A percentile compares a stretch with the other conserved stretches of the same genome.
phyloP scores from a whole-genome alignment of 495 filamentous ascomycete species.

The Acidomyces sp. region DNA sequence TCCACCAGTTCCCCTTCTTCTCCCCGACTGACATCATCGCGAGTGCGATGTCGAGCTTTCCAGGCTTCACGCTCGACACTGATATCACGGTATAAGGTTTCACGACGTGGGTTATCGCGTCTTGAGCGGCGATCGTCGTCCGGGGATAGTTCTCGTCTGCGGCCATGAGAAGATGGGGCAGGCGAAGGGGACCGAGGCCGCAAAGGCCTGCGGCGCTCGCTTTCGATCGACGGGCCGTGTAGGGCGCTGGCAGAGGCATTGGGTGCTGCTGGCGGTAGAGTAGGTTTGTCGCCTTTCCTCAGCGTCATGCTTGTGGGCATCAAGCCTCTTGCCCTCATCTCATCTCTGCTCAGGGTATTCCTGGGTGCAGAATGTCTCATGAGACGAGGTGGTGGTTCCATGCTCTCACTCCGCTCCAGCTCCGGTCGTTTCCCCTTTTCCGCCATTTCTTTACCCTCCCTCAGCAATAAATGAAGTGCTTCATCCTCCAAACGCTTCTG shows the following conservation, averaged over 20 bases:
- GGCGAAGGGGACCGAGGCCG: slow-evolving; percentile 9
- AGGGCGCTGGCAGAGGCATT: background rate
- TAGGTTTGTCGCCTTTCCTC: slow-evolving; percentile 14
- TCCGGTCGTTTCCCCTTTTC: slow-evolving; percentile 48
- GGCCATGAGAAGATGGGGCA: background rate
- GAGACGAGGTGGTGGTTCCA: slow-evolving; percentile 32
- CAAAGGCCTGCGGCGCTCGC: slow-evolving; percentile 8
- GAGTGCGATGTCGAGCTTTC: slow-evolving; percentile 13
- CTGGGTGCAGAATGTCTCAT: slow-evolving; percentile 21
- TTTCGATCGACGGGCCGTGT: slow-evolving; percentile 11
- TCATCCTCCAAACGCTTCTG: slow-evolving; percentile 30
- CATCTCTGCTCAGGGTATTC: slow-evolving; percentile 26
- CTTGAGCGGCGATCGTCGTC: slow-evolving; percentile 17
- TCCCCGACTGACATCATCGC: background rate
- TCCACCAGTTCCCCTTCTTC: slow-evolving; percentile 17
- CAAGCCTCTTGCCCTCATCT: slow-evolving; percentile 21
- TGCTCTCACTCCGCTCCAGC: slow-evolving; percentile 38
- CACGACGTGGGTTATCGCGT: background rate
- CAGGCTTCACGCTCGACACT: slow-evolving; percentile 19
- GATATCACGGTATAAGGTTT: slow-evolving; percentile 13
- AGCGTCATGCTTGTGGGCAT: slow-evolving; percentile 17
- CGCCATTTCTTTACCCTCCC: slow-evolving; percentile 48
- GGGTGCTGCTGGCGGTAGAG: slow-evolving; percentile 3
- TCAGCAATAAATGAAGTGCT: slow-evolving; percentile 25
- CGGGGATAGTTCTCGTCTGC: slow-evolving; percentile 35